phyloP scores from a whole-genome alignment of 2,329 filamentous ascomycete species.

The Ilyonectria robusta region DNA sequence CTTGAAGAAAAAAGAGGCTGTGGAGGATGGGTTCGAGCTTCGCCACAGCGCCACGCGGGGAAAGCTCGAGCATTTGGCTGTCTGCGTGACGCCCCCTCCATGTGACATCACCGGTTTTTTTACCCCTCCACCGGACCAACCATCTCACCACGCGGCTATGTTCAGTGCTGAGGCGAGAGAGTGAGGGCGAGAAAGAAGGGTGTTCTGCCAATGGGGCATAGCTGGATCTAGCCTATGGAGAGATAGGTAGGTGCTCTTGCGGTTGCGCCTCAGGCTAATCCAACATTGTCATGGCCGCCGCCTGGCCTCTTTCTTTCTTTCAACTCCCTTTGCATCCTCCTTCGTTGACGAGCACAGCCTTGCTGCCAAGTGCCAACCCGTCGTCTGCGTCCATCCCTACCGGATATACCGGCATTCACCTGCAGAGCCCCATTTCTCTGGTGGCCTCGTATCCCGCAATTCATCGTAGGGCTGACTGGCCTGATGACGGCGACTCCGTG shows the following conservation, averaged over 20 bases:
- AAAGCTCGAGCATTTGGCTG: neutral
- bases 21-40: neutral
- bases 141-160: neutral
- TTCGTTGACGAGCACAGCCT: constrained; percentile 18
- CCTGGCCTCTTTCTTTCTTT: neutral
- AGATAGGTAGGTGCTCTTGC: neutral
- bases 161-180: neutral
- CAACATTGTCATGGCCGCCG: neutral
- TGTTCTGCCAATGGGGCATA: neutral
- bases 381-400: neutral
- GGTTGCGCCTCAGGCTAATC: neutral
- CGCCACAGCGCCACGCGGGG: constrained; percentile 11
- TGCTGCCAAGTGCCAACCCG: constrained; percentile 6
- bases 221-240: neutral
- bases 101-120: constrained; percentile 7
- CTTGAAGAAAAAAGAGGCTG: neutral
- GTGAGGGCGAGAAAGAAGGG: neutral
- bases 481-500: constrained; percentile 29
- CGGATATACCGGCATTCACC: constrained; percentile 25
- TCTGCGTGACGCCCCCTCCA: neutral
- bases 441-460: constrained; percentile 9
- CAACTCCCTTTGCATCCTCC: neutral
- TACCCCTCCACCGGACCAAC: neutral
- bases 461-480: constrained; percentile 27
- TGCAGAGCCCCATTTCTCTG: constrained; percentile 24